A percentile compares a stretch with the other conserved stretches of the same genome.
phyloP scores from a whole-genome alignment of 108 stramenopile genomes.

The Cyclotella atomus region DNA sequence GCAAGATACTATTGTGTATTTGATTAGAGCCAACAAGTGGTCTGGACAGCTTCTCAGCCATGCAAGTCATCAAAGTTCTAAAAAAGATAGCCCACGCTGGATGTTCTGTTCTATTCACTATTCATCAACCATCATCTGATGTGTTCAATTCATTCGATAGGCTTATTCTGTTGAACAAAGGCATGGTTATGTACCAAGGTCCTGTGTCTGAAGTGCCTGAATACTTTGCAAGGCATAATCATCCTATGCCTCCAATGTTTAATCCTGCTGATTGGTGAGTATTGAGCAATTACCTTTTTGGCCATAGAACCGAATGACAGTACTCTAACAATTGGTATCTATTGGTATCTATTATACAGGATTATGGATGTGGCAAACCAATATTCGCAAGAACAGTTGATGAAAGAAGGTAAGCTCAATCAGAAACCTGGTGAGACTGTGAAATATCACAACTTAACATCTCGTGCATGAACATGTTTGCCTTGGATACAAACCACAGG shows the following conservation, averaged over 20 bases:
- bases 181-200: conserved; percentile 78
- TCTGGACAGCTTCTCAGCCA: conserved; percentile 77
- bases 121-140: conserved; percentile 90
- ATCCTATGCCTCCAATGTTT: conserved; percentile 72
- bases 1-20: background rate
- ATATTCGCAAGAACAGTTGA: conserved; percentile 35
- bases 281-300: too few species aligned
- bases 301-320: too few species aligned
- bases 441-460: background rate
- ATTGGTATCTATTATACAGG: too few species aligned
- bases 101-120: conserved; percentile 84
- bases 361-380: conserved; percentile 77
- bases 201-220: conserved; percentile 47
- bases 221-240: conserved; percentile 58
- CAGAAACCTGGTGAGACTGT: background rate
- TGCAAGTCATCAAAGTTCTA: conserved; percentile 77
- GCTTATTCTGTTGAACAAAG: conserved; percentile 70
- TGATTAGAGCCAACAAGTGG: conserved; percentile 62
- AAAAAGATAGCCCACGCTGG: conserved; percentile 84
- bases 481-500: conserved; percentile 3
- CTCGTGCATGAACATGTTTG: too few species aligned
- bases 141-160: conserved; percentile 84
- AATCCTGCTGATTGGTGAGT: conserved; percentile 78
- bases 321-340: too few species aligned
- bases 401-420: conserved; percentile 3